Percentiles rank a stretch among this genome's conserved stretches.
These are phyloP conservation scores for Ophiostoma novo-ulmi DNA, from an alignment of 2,329 filamentous ascomycete genomes.

Conservation along the genomic window DNA sequence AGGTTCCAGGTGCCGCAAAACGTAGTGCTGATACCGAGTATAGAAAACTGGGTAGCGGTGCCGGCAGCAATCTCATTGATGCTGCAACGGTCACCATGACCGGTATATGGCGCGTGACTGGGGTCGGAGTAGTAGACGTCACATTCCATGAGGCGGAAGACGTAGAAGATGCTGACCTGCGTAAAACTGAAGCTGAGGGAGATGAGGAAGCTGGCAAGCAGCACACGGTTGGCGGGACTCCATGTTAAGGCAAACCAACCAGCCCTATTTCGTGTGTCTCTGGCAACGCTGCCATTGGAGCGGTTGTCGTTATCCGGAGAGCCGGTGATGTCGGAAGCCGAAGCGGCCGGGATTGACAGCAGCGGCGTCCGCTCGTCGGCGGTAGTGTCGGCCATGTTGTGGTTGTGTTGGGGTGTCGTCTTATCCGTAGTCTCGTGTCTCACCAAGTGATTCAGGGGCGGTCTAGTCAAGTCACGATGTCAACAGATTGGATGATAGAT, in stretches of 20 bases:
- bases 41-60: conserved; percentile 58
- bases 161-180: conserved; percentile 51
- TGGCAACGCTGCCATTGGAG: neutral
- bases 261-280: neutral
- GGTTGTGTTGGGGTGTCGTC: neutral
- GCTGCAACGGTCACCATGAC: conserved; percentile 51
- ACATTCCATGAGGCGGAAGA: conserved; percentile 68
- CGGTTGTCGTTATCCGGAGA: neutral
- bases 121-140: conserved; percentile 57
- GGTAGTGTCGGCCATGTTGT: neutral
- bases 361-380: conserved; percentile 27
- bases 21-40: conserved; percentile 62
- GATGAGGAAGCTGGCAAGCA: conserved; percentile 57
- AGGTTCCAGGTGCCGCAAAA: conserved; percentile 62
- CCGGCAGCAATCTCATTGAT: conserved; percentile 58
- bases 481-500: neutral
- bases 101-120: conserved; percentile 47
- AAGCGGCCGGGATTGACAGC: conserved; percentile 6
- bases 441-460: neutral
- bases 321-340: neutral
- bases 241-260: conserved; percentile 21
- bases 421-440: neutral
- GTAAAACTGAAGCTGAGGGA: conserved; percentile 48
- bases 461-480: neutral
- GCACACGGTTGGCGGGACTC: conserved; percentile 40